phyloP scores from a whole-genome alignment of 2,329 filamentous ascomycete species.

The Fusarium euwallaceae region DNA sequence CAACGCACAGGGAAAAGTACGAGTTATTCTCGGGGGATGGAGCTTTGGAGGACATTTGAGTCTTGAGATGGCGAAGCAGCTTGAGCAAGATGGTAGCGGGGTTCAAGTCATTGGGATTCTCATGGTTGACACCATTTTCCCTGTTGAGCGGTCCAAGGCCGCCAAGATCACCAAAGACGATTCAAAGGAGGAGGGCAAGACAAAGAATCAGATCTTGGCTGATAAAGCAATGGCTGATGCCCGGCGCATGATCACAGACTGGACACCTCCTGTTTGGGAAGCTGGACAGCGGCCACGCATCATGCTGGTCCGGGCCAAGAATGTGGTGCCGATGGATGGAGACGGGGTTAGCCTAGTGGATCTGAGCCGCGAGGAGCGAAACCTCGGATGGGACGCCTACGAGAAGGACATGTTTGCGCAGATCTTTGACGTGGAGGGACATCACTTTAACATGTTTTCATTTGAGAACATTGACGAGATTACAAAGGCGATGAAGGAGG shows the following conservation, averaged over 20 bases:
- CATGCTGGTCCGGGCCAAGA: constrained; percentile 61
- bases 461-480: constrained; percentile 46
- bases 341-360: constrained; percentile 56
- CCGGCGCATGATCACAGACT: constrained; percentile 55
- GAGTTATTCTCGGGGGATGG: constrained; percentile 68
- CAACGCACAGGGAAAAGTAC: constrained; percentile 45
- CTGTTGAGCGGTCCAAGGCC: constrained; percentile 30
- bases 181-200: constrained; percentile 47
- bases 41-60: constrained; percentile 66
- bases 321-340: constrained; percentile 53
- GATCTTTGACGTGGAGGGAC: constrained; percentile 63
- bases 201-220: constrained; percentile 52
- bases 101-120: constrained; percentile 63
- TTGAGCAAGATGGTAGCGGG: constrained; percentile 53
- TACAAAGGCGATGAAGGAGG: constrained; percentile 43
- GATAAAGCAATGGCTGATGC: constrained; percentile 59
- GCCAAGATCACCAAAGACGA: constrained; percentile 23
- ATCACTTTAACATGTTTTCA: constrained; percentile 65
- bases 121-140: constrained; percentile 65
- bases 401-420: constrained; percentile 58
- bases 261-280: constrained; percentile 57
- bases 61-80: constrained; percentile 62
- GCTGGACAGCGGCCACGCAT: constrained; percentile 53
- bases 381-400: constrained; percentile 65
- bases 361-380: constrained; percentile 54